phyloP scores from a whole-genome alignment of 2,329 filamentous ascomycete species.

The Nothopassalora personata region DNA sequence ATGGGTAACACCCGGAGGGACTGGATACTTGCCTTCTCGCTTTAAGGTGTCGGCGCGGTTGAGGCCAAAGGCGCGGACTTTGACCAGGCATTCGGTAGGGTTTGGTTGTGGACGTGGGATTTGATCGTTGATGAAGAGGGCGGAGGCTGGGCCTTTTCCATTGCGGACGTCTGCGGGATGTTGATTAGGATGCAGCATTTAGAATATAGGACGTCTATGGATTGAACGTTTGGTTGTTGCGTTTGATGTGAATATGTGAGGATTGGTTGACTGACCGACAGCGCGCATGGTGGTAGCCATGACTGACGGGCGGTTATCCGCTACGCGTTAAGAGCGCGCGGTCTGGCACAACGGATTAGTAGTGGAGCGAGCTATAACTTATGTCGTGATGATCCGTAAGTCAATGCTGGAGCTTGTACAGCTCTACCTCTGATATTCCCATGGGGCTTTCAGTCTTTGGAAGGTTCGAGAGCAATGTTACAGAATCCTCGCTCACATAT shows the following conservation, averaged over 20 bases:
- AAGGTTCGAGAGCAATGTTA: neutral
- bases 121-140: constrained; percentile 48
- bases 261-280: neutral
- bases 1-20: constrained; percentile 61
- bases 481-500: neutral
- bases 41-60: constrained; percentile 79
- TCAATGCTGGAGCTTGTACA: neutral
- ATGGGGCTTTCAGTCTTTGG: neutral
- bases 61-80: constrained; percentile 56
- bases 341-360: too few species aligned
- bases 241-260: neutral
- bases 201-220: too few species aligned
- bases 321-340: neutral
- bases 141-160: constrained; percentile 48
- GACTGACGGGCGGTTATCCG: neutral
- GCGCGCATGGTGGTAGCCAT: neutral
- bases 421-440: neutral
- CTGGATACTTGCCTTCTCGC: constrained; percentile 63
- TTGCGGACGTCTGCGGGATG: constrained; percentile 45
- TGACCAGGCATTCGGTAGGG: constrained; percentile 66
- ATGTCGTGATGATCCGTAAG: neutral
- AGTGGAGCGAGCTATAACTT: neutral
- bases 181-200: neutral
- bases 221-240: too few species aligned
- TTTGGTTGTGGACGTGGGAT: constrained; percentile 47